phyloP scores from a whole-genome alignment of 768 basidiomycete genomes.

The Termitomyces sp. region DNA sequence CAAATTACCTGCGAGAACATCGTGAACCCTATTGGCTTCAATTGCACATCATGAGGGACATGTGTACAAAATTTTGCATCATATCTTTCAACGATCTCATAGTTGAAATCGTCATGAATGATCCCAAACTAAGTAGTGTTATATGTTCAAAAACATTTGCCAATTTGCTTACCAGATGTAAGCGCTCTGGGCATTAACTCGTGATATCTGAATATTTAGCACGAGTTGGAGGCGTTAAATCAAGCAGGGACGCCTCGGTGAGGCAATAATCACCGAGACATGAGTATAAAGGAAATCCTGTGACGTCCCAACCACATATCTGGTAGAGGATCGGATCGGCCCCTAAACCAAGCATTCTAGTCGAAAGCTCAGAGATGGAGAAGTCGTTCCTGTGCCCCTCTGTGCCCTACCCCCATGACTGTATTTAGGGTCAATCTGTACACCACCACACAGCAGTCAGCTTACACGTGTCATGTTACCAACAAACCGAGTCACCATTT shows the following conservation, averaged over 20 bases:
- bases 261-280: too few relatives aligned
- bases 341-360: too few relatives aligned
- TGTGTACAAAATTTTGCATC: neutral
- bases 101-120: neutral
- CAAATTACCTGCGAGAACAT: slow-evolving; percentile 21
- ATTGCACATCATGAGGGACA: slow-evolving; percentile 16
- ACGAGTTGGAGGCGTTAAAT: too few relatives aligned
- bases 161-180: neutral
- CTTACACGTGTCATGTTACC: neutral
- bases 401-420: neutral
- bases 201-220: too few relatives aligned
- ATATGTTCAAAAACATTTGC: neutral
- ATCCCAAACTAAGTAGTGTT: neutral
- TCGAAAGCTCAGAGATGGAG: neutral
- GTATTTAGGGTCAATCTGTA: too few relatives aligned
- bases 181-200: neutral
- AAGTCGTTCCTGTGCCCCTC: neutral
- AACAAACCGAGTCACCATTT: neutral
- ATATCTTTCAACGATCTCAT: neutral
- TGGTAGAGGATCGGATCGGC: too few relatives aligned
- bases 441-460: too few relatives aligned
- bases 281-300: neutral
- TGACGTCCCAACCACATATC: neutral
- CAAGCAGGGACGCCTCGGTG: too few relatives aligned
- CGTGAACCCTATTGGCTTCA: slow-evolving; percentile 22